Percentiles rank a stretch among this genome's conserved stretches.
Evolutionary conservation across 306 rosid genomes (phyloP).

Genomic region (Luffa aegyptiaca): DNA sequence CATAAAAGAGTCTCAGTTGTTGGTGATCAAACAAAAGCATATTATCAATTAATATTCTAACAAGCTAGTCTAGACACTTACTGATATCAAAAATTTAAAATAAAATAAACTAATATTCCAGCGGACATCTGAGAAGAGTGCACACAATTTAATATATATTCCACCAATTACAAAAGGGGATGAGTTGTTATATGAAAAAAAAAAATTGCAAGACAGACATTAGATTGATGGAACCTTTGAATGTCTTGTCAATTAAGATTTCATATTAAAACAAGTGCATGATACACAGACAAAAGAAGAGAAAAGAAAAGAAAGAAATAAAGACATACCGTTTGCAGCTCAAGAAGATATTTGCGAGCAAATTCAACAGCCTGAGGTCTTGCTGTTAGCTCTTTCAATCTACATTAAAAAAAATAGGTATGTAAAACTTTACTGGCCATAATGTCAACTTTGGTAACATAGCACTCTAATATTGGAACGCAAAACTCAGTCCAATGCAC

Average conservation of each 20-base stretch:
- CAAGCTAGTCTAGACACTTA: not conserved
- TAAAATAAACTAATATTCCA: not conserved
- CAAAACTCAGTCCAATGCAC: not conserved
- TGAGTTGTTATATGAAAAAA: not conserved
- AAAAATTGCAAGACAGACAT: not conserved
- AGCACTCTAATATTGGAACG: not conserved
- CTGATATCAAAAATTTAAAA: not conserved
- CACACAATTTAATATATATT: not conserved
- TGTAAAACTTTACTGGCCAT: not conserved
- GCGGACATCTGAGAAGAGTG: not conserved
- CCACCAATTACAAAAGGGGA: not conserved
- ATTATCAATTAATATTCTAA: not conserved
- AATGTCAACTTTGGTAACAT: not conserved
- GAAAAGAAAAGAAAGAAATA: not conserved
- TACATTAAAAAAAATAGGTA: conserved; percentile 23
- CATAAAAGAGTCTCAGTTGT: not conserved
- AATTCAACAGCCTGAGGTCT: conserved; percentile 59
- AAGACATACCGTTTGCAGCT: conserved; percentile 57
- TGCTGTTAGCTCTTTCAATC: conserved; percentile 83
- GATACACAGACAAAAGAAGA: not conserved
- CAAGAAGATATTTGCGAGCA: conserved; percentile 55
- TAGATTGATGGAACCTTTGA: not conserved
- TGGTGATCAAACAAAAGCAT: not conserved
- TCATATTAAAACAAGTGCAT: not conserved
- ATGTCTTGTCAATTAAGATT: not conserved